Base-by-base conservation (phyloP, 495 filamentous ascomycete genomes). In the Talaromyces liani region DNA sequence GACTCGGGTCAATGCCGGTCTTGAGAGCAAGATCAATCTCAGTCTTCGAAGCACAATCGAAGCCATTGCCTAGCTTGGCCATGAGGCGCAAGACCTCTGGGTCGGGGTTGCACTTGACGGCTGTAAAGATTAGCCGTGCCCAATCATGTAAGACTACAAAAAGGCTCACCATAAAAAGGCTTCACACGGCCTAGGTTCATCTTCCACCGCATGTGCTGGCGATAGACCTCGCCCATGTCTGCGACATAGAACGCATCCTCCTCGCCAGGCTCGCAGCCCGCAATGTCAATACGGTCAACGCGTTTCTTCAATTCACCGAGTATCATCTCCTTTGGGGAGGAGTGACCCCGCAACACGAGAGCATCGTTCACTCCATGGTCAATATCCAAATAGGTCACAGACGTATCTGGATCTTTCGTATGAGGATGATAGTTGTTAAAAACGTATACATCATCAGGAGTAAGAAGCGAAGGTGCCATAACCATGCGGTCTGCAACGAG, bases 151-250 rank as follows among this genome's bases (percentile, higher is more conserved):
- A 10, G 14, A 36, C 14, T 45, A 12, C 1, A 58, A 51, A n/a
- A 54, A 53, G 41, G 75, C 87, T 69, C 80, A 96, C 92, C 92
- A 77, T 96, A 99, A 69, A 98, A 97, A 45, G 94, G 94, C 79
- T 92, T 94, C 74, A 99, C 91, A 67, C 93, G 85, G 63, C 87
- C 84, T 73, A 99, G 78, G 72, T 96, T 95, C 80, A 88, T 80
- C 84, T 97, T 98, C 95, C 94, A 99, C 73, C 93, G 88, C 77
- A 97, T 82, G 71, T 98, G 94, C 84, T 99, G 94, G 73, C 94
- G 91, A 79, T 98, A 98, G 66, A 98, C 90, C 79, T 98, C 93
- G 72, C 95, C 94, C 76, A 99, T 87, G 79, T 99, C 94, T 66
- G 90, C 93, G 65, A 99, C 95, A 75, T 96, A 98, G 75, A 98